A percentile compares a stretch with the other conserved stretches of the same genome.
Conservation (phyloP, 2,329 filamentous ascomycete genomes). For the Trichophyton mentagrophytes region DNA sequence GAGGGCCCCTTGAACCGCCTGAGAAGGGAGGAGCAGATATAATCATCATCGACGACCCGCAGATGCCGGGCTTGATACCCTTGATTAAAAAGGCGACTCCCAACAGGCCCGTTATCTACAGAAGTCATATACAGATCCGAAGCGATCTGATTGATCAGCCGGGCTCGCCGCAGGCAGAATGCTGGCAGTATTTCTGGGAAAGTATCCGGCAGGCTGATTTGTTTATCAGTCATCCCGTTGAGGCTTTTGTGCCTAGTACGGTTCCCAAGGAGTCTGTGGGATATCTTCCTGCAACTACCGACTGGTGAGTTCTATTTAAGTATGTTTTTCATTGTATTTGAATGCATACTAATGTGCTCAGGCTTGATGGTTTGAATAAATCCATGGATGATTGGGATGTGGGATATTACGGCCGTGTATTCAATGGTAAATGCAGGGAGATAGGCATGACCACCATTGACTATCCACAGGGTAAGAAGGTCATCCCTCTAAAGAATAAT, state of each 20-base stretch:
- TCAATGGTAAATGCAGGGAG: conserved; percentile 50
- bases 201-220: conserved; percentile 59
- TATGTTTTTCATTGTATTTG: background rate
- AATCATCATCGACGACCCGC: conserved; percentile 68
- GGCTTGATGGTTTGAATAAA: conserved; percentile 72
- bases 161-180: conserved; percentile 55
- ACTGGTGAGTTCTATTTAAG: conserved; percentile 43
- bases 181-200: conserved; percentile 64
- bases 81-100: conserved; percentile 60
- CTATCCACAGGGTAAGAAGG: conserved; percentile 24
- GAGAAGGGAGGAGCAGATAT: conserved; percentile 62
- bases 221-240: conserved; percentile 73
- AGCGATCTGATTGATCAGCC: conserved; percentile 54
- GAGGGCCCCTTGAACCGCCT: conserved; percentile 52
- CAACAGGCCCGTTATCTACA: conserved; percentile 63
- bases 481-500: background rate
- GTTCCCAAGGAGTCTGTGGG: conserved; percentile 55
- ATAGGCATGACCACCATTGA: conserved; percentile 36
- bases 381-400: conserved; percentile 55
- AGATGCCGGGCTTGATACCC: conserved; percentile 69
- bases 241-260: conserved; percentile 56
- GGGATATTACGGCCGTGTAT: conserved; percentile 62
- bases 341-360: conserved; percentile 17
- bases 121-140: conserved; percentile 72
- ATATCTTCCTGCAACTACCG: conserved; percentile 68